phyloP scores from a whole-genome alignment of 495 filamentous ascomycete genomes.

The Aspergillus olivimuriae region DNA sequence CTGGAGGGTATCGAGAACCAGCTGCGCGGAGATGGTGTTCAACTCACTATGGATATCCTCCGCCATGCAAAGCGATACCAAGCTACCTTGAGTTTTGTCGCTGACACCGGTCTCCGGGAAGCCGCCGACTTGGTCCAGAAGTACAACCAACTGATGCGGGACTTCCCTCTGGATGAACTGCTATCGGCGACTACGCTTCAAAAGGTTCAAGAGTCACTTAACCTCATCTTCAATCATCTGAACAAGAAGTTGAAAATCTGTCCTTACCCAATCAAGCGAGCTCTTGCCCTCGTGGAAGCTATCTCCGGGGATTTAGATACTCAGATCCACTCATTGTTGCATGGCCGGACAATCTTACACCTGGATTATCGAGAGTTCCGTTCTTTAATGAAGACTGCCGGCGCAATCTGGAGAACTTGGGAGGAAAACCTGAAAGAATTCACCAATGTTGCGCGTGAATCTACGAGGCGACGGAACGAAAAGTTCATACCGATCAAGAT shows the following conservation, averaged over 20 bases:
- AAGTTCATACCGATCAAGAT: slow-evolving; percentile 99
- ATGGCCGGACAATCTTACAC: slow-evolving; percentile 82
- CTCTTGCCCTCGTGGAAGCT: slow-evolving; percentile 92
- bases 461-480: slow-evolving; percentile 83
- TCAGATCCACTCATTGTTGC: slow-evolving; percentile 75
- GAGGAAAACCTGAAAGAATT: slow-evolving; percentile 96
- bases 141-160: slow-evolving; percentile 96
- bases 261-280: slow-evolving; percentile 86
- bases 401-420: slow-evolving; percentile 84
- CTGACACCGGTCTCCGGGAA: slow-evolving; percentile 92
- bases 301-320: slow-evolving; percentile 90
- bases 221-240: slow-evolving; percentile 82
- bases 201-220: slow-evolving; percentile 85
- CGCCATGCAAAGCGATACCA: slow-evolving; percentile 94
- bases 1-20: slow-evolving; percentile 86
- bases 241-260: slow-evolving; percentile 96
- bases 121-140: slow-evolving; percentile 93
- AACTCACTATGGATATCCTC: slow-evolving; percentile 86
- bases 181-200: slow-evolving; percentile 82
- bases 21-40: slow-evolving; percentile 79
- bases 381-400: slow-evolving; percentile 71
- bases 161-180: slow-evolving; percentile 93
- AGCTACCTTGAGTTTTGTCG: slow-evolving; percentile 89
- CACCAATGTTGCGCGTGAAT: slow-evolving; percentile 91
- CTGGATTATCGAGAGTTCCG: slow-evolving; percentile 88